Evolutionary conservation across 306 rosid species (phyloP).

Genomic region (Fagus sylvatica): DNA sequence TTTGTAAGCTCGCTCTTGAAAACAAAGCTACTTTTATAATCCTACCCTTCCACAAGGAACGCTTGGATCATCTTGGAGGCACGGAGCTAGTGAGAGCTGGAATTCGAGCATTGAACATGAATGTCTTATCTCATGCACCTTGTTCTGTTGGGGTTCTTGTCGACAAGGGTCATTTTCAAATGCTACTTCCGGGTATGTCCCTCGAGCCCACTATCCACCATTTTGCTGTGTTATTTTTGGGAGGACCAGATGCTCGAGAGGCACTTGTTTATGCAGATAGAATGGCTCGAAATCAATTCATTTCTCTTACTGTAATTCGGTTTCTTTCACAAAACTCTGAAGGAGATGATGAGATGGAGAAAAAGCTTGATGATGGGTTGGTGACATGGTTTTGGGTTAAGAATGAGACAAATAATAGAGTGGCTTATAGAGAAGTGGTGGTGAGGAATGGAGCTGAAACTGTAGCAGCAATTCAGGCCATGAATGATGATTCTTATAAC

Average conservation of each 20-base stretch:
- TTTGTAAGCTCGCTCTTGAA: conserved; percentile 59
- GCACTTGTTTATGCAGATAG: conserved; percentile 76
- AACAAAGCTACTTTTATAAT: conserved; percentile 52
- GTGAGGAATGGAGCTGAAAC: conserved; percentile 71
- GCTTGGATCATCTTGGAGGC: conserved; percentile 3
- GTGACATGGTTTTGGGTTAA: conserved; percentile 91
- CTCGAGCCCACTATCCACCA: background rate
- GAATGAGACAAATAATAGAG: conserved; percentile 57
- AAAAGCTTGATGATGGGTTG: conserved; percentile 79
- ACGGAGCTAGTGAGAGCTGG: background rate
- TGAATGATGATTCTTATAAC: conserved; percentile 50
- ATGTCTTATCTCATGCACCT: conserved; percentile 61
- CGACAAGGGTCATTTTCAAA: conserved; percentile 42
- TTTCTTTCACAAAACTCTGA: conserved; percentile 44
- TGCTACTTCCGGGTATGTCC: background rate
- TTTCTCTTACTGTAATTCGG: conserved; percentile 50
- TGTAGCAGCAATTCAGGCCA: conserved; percentile 43
- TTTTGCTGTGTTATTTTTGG: conserved; percentile 54
- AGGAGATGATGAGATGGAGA: conserved; percentile 68
- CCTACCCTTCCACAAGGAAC: conserved; percentile 42
- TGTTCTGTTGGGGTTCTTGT: conserved; percentile 78
- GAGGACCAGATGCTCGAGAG: conserved; percentile 82
- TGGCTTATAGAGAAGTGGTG: conserved; percentile 62
- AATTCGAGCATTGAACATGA: conserved; percentile 25
- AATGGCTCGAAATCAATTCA: conserved; percentile 31